Conservation (phyloP, 148 eudicot genomes). For the Suaeda aralocaspica region DNA sequence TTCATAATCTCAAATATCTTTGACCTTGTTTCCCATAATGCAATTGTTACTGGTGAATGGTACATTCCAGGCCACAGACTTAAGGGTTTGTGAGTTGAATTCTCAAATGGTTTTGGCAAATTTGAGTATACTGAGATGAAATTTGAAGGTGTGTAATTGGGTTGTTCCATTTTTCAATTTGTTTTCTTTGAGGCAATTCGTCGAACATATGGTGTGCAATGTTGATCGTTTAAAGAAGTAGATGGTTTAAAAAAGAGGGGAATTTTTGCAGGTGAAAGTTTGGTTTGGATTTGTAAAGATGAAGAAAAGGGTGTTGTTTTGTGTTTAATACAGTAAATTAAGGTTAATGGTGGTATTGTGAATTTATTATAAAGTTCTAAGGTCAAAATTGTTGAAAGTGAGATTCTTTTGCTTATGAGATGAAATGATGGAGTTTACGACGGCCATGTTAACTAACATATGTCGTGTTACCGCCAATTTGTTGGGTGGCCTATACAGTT, state of each 20-base stretch:
- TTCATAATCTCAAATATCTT: conserved; percentile 67
- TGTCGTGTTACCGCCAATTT: too few relatives aligned
- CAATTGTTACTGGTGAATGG: conserved; percentile 90
- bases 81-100: conserved; percentile 51
- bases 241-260: neutral
- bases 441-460: too few relatives aligned
- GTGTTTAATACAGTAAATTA: too few relatives aligned
- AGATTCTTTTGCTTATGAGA: too few relatives aligned
- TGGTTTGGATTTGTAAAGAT: neutral
- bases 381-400: too few relatives aligned
- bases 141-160: conserved; percentile 29
- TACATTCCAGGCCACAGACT: conserved; percentile 99
- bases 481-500: too few relatives aligned
- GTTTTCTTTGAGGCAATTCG: conserved; percentile 21
- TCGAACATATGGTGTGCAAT: conserved; percentile 17
- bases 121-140: conserved; percentile 69
- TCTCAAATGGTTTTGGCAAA: conserved; percentile 52
- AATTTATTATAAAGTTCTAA: too few relatives aligned
- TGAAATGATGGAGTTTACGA: too few relatives aligned
- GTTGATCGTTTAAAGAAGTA: too few relatives aligned
- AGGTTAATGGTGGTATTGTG: too few relatives aligned
- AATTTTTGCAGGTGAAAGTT: conserved; percentile 10
- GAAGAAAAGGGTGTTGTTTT: neutral
- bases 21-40: conserved; percentile 90
- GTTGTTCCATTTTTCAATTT: conserved; percentile 18